These are phyloP conservation scores for Cladobotryum protrusum DNA, from an alignment of 2,329 filamentous ascomycete genomes.

Conservation along the genomic window DNA sequence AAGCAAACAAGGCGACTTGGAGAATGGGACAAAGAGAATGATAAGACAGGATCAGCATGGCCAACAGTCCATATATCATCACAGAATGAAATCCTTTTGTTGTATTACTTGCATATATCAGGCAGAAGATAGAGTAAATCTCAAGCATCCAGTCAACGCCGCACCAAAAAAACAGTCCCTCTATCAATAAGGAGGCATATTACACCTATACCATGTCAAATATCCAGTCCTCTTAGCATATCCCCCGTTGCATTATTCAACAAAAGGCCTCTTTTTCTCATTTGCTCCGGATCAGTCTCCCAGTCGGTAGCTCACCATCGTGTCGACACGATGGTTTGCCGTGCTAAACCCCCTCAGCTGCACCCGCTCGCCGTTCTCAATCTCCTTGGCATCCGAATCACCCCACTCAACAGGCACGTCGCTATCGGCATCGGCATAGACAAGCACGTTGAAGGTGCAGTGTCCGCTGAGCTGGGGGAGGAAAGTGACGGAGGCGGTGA, in stretches of 20 bases:
- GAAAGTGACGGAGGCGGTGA: constrained; percentile 96
- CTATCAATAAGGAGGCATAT: too few species aligned
- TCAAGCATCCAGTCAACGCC: too few species aligned
- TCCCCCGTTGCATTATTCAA: too few species aligned
- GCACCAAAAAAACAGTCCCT: too few species aligned
- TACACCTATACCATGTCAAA: too few species aligned
- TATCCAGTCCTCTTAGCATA: too few species aligned
- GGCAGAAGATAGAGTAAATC: too few species aligned
- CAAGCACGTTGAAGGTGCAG: constrained; percentile 97
- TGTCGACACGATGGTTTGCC: constrained; percentile 88
- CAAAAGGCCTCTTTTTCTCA: background rate
- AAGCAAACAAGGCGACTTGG: background rate
- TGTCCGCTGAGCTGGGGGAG: constrained; percentile 81
- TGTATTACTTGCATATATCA: too few species aligned
- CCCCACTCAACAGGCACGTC: constrained; percentile 98
- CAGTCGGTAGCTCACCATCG: constrained; percentile 84
- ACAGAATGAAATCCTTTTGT: background rate
- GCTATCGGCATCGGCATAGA: constrained; percentile 94
- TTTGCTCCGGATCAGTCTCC: constrained; percentile 26
- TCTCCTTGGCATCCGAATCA: constrained; percentile 96
- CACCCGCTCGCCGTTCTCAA: constrained; percentile 87
- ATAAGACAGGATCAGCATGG: background rate
- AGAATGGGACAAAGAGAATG: background rate
- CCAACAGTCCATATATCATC: background rate
- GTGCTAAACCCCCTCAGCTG: constrained; percentile 95